These are phyloP conservation scores for Monosporascus sp. DNA, from an alignment of 2,329 filamentous ascomycete species.

Conservation along the genomic window DNA sequence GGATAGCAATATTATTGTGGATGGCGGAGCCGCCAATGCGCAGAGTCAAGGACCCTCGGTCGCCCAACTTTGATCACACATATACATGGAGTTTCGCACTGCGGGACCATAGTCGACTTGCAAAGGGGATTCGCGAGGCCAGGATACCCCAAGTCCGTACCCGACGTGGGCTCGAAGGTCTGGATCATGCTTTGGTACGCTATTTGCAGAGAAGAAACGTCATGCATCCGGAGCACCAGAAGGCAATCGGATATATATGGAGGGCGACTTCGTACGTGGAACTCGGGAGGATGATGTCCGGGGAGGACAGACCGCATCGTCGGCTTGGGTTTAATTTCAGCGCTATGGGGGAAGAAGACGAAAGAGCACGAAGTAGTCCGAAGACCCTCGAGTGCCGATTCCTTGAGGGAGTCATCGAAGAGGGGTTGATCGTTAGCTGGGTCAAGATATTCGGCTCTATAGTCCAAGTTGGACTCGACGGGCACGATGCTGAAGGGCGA, in stretches of 20 bases:
- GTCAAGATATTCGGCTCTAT: constrained; percentile 28
- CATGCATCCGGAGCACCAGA: constrained; percentile 5
- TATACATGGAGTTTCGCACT: constrained; percentile 35
- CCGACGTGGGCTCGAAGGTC: constrained; percentile 1
- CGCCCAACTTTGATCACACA: constrained; percentile 31
- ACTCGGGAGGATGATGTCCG: constrained; percentile 32
- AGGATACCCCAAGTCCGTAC: neutral
- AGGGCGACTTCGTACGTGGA: constrained; percentile 19
- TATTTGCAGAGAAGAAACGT: neutral
- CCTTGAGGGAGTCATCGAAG: constrained; percentile 30
- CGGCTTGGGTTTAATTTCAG: constrained; percentile 38
- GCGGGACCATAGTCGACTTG: constrained; percentile 28
- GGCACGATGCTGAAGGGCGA: neutral
- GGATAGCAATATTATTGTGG: constrained; percentile 32
- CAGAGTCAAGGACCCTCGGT: constrained; percentile 30
- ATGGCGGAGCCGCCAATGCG: constrained; percentile 31
- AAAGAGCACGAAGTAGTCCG: constrained; percentile 27
- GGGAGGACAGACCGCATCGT: constrained; percentile 25
- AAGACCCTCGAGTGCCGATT: constrained; percentile 36
- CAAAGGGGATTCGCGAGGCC: constrained; percentile 5
- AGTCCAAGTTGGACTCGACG: constrained; percentile 20
- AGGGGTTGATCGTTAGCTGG: constrained; percentile 29
- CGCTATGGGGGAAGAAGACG: constrained; percentile 32
- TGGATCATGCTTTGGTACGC: neutral
- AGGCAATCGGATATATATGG: constrained; percentile 28